Base-by-base conservation (phyloP, 805 yeast genomes). In the Starmera quercuum region DNA sequence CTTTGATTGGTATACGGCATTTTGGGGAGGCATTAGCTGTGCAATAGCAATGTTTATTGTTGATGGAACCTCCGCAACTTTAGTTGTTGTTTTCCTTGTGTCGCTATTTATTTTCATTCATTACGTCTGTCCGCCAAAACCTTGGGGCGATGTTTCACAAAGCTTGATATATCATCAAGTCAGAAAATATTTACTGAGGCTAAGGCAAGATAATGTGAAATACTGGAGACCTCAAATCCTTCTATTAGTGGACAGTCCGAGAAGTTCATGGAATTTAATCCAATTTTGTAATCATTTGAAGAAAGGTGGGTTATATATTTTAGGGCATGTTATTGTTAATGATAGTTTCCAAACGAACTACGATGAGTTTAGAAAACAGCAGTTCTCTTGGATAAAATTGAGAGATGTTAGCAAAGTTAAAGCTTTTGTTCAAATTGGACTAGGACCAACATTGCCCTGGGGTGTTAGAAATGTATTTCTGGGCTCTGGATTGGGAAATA, bases 61-160 rank as follows among this genome's bases (percentile, higher is more conserved):
- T 4, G 98, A 92, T 61, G 95, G 95, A 23, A 49, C 82, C 12
- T 83, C 95, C 2, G 97, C 98, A 0, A 66, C 85, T 3, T 66
- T 80, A 21, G 79, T 88, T 18, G 72, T 87, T 19, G 59, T 79
- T 9, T 73, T 80, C 35, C 65, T 87, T 46, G 54, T 75, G 26
- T 62, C 78, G 13, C 59, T 92, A 28, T 83, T 92, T 45, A 51
- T 86, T 29, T 55, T 83, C 34, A 92, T 92, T 43, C 97, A 92
- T 54, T 86, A 87, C 51, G 71, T 76, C 32, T 83, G 95, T 9
- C 96, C 97, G 2, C 97, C 98, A 6, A 87, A 86, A 53, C 83
- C 88, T 22, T 92, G 96, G 88, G 99, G 99, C 23, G 99, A 92
- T 58, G 97, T 92, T 17, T 88, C 97, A 3, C 98, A 92, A 58